phyloP scores from a whole-genome alignment of 192 early-diverging fungal genomes.

The Lobosporangium transversale region DNA sequence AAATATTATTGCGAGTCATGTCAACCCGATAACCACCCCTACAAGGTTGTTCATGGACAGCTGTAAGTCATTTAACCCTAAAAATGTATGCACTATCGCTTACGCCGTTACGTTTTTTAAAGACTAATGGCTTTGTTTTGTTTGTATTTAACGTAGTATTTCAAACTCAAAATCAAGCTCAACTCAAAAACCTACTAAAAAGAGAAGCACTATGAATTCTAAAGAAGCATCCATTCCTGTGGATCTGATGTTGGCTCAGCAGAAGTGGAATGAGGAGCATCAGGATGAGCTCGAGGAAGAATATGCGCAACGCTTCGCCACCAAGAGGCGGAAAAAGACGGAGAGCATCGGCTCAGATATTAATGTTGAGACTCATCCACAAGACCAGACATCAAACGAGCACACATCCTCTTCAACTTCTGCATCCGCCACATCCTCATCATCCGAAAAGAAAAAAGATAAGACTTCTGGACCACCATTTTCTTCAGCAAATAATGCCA shows the following conservation, averaged over 20 bases:
- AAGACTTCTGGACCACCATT: not conserved
- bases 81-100: too few relatives aligned
- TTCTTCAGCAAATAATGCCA: not conserved
- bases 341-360: slow-evolving; percentile 24
- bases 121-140: not conserved
- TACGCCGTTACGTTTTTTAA: not conserved
- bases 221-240: slow-evolving; percentile 63
- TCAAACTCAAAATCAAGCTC: slow-evolving; percentile 33
- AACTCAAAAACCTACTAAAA: slow-evolving; percentile 57
- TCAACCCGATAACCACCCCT: slow-evolving; percentile 81
- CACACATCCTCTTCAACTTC: not conserved
- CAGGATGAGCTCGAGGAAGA: slow-evolving; percentile 46
- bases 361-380: slow-evolving; percentile 15
- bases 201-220: slow-evolving; percentile 66
- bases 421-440: not conserved
- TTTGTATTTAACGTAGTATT: slow-evolving; percentile 8
- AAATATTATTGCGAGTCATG: slow-evolving; percentile 95
- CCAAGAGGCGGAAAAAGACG: slow-evolving; percentile 44
- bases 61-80: slow-evolving; percentile 44
- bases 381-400: not conserved
- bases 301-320: not conserved
- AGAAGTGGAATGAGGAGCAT: slow-evolving; percentile 51
- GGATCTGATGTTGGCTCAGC: slow-evolving; percentile 56
- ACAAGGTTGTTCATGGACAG: slow-evolving; percentile 56
- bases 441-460: slow-evolving; percentile 6